Percentiles rank a stretch among this genome's conserved stretches.
phyloP scores from a whole-genome alignment of 1,284 basidiomycete genomes.

The Puccinia horiana region DNA sequence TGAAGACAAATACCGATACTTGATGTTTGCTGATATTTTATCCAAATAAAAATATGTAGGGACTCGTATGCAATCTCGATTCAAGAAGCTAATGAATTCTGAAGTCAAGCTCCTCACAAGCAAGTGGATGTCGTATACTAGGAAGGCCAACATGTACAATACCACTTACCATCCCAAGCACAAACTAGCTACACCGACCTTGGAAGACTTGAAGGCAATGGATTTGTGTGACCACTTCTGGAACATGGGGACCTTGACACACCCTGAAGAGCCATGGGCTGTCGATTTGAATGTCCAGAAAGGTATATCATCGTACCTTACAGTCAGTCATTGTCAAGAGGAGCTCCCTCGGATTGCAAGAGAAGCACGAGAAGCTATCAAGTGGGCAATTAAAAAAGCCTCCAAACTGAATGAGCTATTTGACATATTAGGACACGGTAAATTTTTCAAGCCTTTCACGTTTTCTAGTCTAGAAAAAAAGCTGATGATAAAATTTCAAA shows the following conservation, averaged over 20 bases:
- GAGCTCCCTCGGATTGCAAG: neutral
- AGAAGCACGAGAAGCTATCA: neutral
- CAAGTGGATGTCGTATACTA: neutral
- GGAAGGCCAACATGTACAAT: neutral
- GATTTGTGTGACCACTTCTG: neutral
- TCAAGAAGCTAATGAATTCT: slow-evolving; percentile 12
- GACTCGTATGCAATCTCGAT: neutral
- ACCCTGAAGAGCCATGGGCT: slow-evolving; percentile 19
- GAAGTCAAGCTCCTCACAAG: neutral
- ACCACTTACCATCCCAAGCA: neutral
- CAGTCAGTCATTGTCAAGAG: neutral
- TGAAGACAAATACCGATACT: neutral
- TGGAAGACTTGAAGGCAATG: neutral
- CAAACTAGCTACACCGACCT: neutral
- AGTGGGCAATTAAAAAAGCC: neutral
- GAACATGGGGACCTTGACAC: neutral
- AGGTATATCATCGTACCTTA: neutral
- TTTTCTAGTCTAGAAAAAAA: neutral
- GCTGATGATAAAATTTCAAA: neutral
- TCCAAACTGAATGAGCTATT: neutral
- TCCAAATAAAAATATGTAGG: slow-evolving; percentile 14
- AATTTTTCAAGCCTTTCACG: neutral
- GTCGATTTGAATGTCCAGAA: neutral
- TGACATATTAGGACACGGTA: neutral
- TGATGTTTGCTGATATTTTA: no score